Evolutionary conservation across 768 basidiomycete genomes (phyloP).

Genomic region (Tricholoma flavovirens): DNA sequence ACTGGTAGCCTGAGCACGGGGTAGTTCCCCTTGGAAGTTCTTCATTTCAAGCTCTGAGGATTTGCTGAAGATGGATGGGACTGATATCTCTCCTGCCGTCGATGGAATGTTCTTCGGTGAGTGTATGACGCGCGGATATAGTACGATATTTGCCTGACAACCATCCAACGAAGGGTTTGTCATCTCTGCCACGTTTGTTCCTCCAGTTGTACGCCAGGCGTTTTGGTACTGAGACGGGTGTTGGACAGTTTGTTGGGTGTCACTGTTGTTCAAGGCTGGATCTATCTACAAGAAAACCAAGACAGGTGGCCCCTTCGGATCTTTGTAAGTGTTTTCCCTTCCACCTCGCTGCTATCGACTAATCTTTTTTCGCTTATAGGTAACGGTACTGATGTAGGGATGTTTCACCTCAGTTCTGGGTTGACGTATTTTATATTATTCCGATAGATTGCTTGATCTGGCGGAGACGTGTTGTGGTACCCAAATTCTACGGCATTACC

Average conservation of each 20-base stretch:
- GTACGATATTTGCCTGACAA: too few relatives aligned
- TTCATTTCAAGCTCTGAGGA: too few relatives aligned
- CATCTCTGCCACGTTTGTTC: neutral
- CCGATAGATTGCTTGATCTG: slow-evolving; percentile 1
- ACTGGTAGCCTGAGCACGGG: too few relatives aligned
- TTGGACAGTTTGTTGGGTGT: neutral
- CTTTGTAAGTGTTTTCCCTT: neutral
- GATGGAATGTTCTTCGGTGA: neutral
- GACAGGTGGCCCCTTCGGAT: slow-evolving; percentile 3
- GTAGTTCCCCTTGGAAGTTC: too few relatives aligned
- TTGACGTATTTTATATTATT: neutral
- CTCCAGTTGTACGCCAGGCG: neutral
- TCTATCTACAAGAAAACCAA: neutral
- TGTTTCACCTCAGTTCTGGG: neutral
- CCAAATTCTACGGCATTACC: neutral
- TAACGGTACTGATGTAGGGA: neutral
- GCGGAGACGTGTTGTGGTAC: slow-evolving; percentile 1
- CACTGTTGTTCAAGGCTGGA: neutral
- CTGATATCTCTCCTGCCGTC: neutral
- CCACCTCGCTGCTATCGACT: neutral
- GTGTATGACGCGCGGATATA: neutral
- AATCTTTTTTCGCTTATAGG: neutral
- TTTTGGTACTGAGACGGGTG: neutral
- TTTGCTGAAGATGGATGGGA: neutral
- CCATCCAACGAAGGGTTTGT: neutral